Evolutionary conservation across 352 stramenopile genomes (phyloP).

Genomic region (Globisporangium irregulare): DNA sequence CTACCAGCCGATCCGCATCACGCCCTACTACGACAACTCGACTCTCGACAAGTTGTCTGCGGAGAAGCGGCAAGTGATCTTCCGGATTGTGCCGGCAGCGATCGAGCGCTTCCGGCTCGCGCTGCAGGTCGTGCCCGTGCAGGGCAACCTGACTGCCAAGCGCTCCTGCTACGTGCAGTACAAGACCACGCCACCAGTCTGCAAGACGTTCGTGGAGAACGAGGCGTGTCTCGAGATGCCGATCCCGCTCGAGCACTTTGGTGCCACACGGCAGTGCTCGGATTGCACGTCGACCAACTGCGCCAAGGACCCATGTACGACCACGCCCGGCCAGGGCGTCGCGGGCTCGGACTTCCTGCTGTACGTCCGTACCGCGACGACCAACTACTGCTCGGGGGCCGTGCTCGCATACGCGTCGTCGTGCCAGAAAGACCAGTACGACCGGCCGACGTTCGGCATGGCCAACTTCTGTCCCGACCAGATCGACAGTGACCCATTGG

Average conservation of each 20-base stretch:
- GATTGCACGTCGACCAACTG: slow-evolving; percentile 46
- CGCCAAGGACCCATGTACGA: slow-evolving; percentile 34
- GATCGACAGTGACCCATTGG: slow-evolving; percentile 46
- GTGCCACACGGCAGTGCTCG: slow-evolving; percentile 36
- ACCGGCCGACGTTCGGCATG: slow-evolving; percentile 83
- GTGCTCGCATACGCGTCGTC: slow-evolving; percentile 75
- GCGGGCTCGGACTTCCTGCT: slow-evolving; percentile 65
- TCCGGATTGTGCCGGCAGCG: slow-evolving; percentile 62
- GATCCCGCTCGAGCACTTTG: slow-evolving; percentile 65
- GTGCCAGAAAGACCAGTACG: slow-evolving; percentile 84
- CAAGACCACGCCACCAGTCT: slow-evolving; percentile 50
- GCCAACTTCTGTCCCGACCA: slow-evolving; percentile 77
- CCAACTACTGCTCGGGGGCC: slow-evolving; percentile 43
- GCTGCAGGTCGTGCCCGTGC: slow-evolving; percentile 60
- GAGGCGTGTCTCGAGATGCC: slow-evolving; percentile 73
- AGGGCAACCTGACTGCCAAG: slow-evolving; percentile 57
- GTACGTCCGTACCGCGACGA: slow-evolving; percentile 54
- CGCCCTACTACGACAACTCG: slow-evolving; percentile 55
- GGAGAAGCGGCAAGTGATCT: slow-evolving; percentile 35
- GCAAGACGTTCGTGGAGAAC: slow-evolving; percentile 44
- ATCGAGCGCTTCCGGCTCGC: slow-evolving; percentile 54
- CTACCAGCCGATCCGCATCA: slow-evolving; percentile 64
- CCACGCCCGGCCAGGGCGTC: slow-evolving; percentile 28
- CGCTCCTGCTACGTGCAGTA: slow-evolving; percentile 59
- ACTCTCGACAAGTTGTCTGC: slow-evolving; percentile 36